Percentiles rank a stretch among this genome's conserved stretches.
These are phyloP conservation scores for Balansia obtecta DNA, from an alignment of 2,329 filamentous ascomycete species.

Conservation along the genomic window DNA sequence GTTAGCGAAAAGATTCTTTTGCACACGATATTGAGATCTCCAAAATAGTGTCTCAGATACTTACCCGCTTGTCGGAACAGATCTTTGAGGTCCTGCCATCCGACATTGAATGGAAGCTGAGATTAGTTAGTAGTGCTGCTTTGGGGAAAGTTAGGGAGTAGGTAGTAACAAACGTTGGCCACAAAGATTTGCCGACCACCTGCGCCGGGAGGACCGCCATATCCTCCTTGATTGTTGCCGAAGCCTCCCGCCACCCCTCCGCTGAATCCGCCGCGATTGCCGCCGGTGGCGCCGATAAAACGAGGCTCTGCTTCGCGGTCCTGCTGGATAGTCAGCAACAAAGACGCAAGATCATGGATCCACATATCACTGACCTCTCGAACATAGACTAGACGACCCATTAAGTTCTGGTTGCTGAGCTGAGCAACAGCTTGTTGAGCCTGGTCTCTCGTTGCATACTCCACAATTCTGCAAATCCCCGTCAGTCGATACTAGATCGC, in stretches of 20 bases:
- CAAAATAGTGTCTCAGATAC: slow-evolving; percentile 22
- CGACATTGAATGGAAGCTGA: slow-evolving; percentile 91
- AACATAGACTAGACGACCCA: slow-evolving; percentile 97
- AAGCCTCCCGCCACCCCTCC: slow-evolving; percentile 41
- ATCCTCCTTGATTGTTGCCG: slow-evolving; percentile 38
- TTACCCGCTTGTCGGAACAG: slow-evolving; percentile 95
- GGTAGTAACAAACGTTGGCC: slow-evolving; percentile 75
- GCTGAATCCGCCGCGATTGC: slow-evolving; percentile 48
- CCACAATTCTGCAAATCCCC: slow-evolving; percentile 68
- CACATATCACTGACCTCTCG: slow-evolving; percentile 60
- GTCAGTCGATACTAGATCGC: slow-evolving; percentile 1
- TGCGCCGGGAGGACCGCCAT: slow-evolving; percentile 34
- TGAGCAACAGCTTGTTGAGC: slow-evolving; percentile 94
- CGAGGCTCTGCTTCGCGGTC: slow-evolving; percentile 97
- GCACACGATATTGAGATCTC: background rate
- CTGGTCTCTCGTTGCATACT: slow-evolving; percentile 99
- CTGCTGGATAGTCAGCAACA: slow-evolving; percentile 30
- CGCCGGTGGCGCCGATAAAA: slow-evolving; percentile 66
- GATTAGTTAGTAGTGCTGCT: slow-evolving; percentile 9
- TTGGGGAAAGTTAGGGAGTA: background rate
- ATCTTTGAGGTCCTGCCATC: slow-evolving; percentile 98
- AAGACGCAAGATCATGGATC: background rate
- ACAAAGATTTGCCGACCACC: slow-evolving; percentile 85
- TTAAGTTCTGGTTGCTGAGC: slow-evolving; percentile 97
- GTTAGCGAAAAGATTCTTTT: background rate